A percentile compares a stretch with the other conserved stretches of the same genome.
phyloP scores from a whole-genome alignment of 2,329 filamentous ascomycete species.

The Colletotrichum lindemuthianum region DNA sequence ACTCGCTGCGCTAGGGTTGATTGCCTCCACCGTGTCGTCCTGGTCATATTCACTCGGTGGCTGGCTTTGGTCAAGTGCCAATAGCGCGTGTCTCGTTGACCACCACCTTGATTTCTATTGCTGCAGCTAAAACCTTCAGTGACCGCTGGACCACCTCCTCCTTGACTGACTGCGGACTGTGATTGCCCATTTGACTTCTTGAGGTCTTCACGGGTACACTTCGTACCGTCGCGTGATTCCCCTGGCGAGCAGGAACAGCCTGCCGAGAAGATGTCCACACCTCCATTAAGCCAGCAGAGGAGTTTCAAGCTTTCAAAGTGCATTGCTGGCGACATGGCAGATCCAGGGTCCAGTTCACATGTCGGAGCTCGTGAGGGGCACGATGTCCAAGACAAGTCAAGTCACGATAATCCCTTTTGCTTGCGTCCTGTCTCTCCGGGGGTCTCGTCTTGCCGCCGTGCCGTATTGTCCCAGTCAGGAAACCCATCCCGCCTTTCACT shows the following conservation, averaged over 20 bases:
- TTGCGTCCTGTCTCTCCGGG: slow-evolving; percentile 27
- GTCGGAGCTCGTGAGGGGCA: slow-evolving; percentile 11
- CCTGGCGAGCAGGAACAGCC: slow-evolving; percentile 11
- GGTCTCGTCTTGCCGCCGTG: slow-evolving; percentile 1
- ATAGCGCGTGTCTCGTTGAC: slow-evolving; percentile 5
- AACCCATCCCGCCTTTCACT: slow-evolving; percentile 11
- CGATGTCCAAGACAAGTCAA: slow-evolving; percentile 14
- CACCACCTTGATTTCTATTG: slow-evolving; percentile 3
- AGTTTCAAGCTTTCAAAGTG: slow-evolving; percentile 33
- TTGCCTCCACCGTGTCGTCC: slow-evolving; percentile 14
- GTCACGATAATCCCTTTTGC: slow-evolving; percentile 23
- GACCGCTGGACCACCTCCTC: neutral
- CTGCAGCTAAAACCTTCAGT: neutral
- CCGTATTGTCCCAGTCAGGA: slow-evolving; percentile 11
- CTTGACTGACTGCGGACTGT: no score
- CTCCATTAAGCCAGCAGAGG: slow-evolving; percentile 1
- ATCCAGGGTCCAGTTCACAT: slow-evolving; percentile 29
- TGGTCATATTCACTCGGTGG: neutral
- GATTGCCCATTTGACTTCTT: neutral
- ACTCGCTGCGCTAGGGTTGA: slow-evolving; percentile 1
- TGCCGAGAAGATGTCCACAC: neutral
- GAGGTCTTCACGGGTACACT: slow-evolving; percentile 1
- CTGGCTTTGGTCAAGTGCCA: slow-evolving; percentile 27
- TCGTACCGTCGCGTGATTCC: slow-evolving; percentile 1
- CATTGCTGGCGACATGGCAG: slow-evolving; percentile 18